A percentile compares a stretch with the other conserved stretches of the same genome.
These are phyloP conservation scores for Hirsutella thompsonii DNA, from an alignment of 2,329 filamentous ascomycete genomes.

Conservation along the genomic window DNA sequence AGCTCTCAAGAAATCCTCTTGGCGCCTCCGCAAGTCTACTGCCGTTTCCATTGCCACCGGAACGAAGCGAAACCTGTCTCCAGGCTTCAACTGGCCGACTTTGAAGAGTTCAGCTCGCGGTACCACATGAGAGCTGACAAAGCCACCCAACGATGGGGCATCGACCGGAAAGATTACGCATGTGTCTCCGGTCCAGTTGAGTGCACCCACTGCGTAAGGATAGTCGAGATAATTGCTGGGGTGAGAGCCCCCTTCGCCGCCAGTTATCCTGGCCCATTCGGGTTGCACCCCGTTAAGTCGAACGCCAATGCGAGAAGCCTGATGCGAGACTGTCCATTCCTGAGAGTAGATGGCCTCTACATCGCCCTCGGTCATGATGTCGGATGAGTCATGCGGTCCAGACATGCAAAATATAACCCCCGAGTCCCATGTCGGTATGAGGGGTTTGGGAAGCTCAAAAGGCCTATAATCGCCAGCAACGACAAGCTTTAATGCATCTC, in stretches of 20 bases:
- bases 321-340: constrained; percentile 48
- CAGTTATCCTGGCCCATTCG: constrained; percentile 43
- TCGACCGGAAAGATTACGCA: constrained; percentile 47
- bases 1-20: background rate
- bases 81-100: constrained; percentile 46
- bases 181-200: constrained; percentile 51
- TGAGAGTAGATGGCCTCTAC: constrained; percentile 44
- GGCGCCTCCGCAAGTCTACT: background rate
- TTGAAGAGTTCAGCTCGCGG: constrained; percentile 48
- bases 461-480: background rate
- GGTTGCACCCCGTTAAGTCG: constrained; percentile 45
- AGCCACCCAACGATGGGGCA: constrained; percentile 47
- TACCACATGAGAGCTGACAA: constrained; percentile 41
- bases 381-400: constrained; percentile 18
- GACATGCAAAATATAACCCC: constrained; percentile 13
- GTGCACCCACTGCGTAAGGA: constrained; percentile 37
- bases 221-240: constrained; percentile 32
- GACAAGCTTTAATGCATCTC: constrained; percentile 6
- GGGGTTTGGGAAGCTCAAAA: constrained; percentile 1
- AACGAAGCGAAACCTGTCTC: constrained; percentile 24
- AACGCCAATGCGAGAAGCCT: constrained; percentile 46
- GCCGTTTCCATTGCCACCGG: background rate
- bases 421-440: constrained; percentile 5
- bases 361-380: constrained; percentile 27
- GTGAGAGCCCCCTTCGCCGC: constrained; percentile 50